Conservation (phyloP, 306 rosid species). For the Canavalia ensiformis region DNA sequence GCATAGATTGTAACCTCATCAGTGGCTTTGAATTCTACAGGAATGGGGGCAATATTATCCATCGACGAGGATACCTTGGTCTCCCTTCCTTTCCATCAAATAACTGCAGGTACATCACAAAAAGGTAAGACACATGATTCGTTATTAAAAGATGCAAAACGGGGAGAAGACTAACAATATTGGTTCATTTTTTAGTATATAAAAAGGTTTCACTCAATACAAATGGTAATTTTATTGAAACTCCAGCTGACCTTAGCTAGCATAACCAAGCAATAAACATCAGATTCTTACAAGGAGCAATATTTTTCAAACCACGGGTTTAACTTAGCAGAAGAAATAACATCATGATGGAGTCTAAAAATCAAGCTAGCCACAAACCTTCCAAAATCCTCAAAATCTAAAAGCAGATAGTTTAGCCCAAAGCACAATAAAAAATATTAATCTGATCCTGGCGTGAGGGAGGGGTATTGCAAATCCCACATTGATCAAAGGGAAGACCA, state of each 20-base stretch:
- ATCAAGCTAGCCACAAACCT: constrained; percentile 2
- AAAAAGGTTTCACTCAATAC: background rate
- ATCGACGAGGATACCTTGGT: constrained; percentile 93
- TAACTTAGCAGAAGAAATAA: constrained; percentile 25
- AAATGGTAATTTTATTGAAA: constrained; percentile 7
- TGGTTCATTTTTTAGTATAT: constrained; percentile 19
- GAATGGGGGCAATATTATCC: constrained; percentile 94
- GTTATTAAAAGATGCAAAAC: constrained; percentile 1
- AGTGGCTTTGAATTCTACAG: constrained; percentile 63
- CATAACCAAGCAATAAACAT: constrained; percentile 28
- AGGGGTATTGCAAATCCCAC: no score
- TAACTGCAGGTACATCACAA: constrained; percentile 61
- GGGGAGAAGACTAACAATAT: background rate
- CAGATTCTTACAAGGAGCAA: background rate
- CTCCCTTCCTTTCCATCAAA: constrained; percentile 95
- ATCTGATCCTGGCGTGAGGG: no score
- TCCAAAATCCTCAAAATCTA: constrained; percentile 7
- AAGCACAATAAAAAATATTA: background rate
- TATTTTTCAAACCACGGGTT: background rate
- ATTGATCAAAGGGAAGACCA: no score
- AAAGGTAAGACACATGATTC: constrained; percentile 14
- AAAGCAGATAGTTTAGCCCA: constrained; percentile 5
- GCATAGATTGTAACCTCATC: constrained; percentile 32
- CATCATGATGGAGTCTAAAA: background rate
- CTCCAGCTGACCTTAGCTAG: background rate